Percentiles rank a stretch among this genome's conserved stretches.
Evolutionary conservation across 768 basidiomycete species (phyloP).

Genomic region (Amanita rubescens): DNA sequence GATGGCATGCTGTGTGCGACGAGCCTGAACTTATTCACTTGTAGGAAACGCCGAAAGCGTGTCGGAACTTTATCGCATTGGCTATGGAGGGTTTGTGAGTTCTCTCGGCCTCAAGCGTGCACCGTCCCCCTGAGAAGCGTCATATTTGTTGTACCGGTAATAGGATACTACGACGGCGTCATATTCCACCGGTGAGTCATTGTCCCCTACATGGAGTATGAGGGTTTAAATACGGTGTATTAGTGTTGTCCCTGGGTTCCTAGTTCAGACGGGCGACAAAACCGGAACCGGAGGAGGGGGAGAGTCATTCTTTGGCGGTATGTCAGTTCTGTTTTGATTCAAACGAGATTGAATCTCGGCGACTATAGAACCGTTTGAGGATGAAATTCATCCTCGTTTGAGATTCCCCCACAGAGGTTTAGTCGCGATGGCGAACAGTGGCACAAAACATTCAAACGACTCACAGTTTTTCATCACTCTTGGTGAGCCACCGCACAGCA

Average conservation of each 20-base stretch:
- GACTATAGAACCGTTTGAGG: conserved; percentile 76
- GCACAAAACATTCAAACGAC: conserved; percentile 81
- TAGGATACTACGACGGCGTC: conserved; percentile 96
- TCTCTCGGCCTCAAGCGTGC: conserved; percentile 8
- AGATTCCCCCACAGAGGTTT: conserved; percentile 87
- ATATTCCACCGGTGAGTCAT: conserved; percentile 78
- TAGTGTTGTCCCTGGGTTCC: conserved; percentile 84
- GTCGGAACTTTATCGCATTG: conserved; percentile 82
- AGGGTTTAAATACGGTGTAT: neutral
- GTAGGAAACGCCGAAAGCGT: conserved; percentile 87
- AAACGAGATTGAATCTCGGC: neutral
- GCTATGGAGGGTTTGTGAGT: conserved; percentile 78
- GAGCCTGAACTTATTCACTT: neutral
- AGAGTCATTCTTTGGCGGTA: conserved; percentile 92
- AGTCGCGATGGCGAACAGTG: conserved; percentile 91
- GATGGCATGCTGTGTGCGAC: neutral
- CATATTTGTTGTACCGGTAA: too few relatives aligned
- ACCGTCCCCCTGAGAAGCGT: conserved; percentile 10
- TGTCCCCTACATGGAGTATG: neutral
- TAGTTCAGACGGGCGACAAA: conserved; percentile 92
- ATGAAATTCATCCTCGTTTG: conserved; percentile 89
- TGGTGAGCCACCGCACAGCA: conserved; percentile 34
- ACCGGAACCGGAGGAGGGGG: conserved; percentile 90
- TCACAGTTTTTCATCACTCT: conserved; percentile 96
- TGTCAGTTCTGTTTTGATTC: conserved; percentile 7